Evolutionary conservation across 2,329 filamentous ascomycete species (phyloP), one percentile per base, ranked within the genome.

Genomic region (Chaetomium olivaceum): DNA sequence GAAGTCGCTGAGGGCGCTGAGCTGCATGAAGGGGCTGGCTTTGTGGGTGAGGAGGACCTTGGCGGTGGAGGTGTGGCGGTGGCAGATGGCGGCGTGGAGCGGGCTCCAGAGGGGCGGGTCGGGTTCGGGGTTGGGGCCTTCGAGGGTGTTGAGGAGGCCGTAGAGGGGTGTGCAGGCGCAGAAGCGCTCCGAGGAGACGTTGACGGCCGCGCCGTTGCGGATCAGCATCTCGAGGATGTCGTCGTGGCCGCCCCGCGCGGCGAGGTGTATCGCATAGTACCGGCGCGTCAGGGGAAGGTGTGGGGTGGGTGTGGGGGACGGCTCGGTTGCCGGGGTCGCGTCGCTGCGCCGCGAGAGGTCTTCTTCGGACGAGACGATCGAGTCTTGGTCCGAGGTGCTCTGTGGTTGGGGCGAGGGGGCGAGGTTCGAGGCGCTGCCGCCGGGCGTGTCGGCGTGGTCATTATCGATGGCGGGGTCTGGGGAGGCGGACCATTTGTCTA

Each of bases 31-130:
- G 5, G 58, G 58, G 7, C 68, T 67, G 11, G 73, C 72, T 2
- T 70, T 69, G 14, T 69, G 69, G 16, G 68, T 66, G 57, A 75
- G 61, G 25, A 75, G 69, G 0, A 73, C 62, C 51, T 68, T 68
- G 33, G 73, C 73, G 16, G 73, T 72, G 0, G 68, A 65, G 6
- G 61, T 25, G 29, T 64, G 70, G 8, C 57, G 64, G 55, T 73
- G 69, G 58, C 72, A 75, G 57, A 75, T 71, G 54, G 73, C 72
- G 51, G 69, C 48, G 64, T 75, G 73, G 12, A 75, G 69, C 7
- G 73, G 67, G 5, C 72, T 68, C 71, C 70, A 74, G 3, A 14
- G 21, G 21, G 52, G 58, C 2, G 27, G 33, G 21, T 31, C 31
- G 6, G 25, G 7, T 11, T 58, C 59, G 1, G 29, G 23, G 33